Base-by-base conservation (phyloP, 1,139 yeast genomes). In the Debaryomyces fabryi region DNA sequence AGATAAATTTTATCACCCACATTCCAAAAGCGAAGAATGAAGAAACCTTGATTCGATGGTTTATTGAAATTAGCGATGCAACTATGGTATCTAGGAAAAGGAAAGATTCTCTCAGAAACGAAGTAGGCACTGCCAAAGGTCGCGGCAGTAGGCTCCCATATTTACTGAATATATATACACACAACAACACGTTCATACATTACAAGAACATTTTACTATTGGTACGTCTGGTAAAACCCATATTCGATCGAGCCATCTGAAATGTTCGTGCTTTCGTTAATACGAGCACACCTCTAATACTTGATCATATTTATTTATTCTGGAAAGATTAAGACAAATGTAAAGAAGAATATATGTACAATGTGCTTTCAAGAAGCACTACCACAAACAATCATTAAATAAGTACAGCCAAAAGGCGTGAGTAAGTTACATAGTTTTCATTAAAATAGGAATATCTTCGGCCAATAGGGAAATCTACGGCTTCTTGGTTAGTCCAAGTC, bases 401-500 rank as follows among this genome's bases (percentile, higher is more conserved):
- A 40, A 37, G 32, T 40, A 40, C 43, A 30, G 36, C 36, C 36
- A 30, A 9, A 39, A 16, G 30, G 29, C 42, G 32, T 18, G 27
- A 12, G 36, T 40, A 32, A 40, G 43, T 40, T 40, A 40, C 35
- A 39, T 40, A 40, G 27, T 40, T 37, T 40, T 40, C 43, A 40
- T 40, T 40, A 40, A 40, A 27, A 30, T 30, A 12, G 38, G 38
- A 21, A 20, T 35, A 18, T 13, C 25, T 35, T 20, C 13, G 25
- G 24, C 23, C 15, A 20, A 20, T 34, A 18, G 24, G 43, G 20
- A 21, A 32, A 42, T 20, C 21, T 18, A 42, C 44, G 42, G 24
- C 20, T 15, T 20, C 16, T 18, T 43, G 20, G 16, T 52, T 69
- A 72, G 61, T 72, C 78, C 52, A 72, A 72, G 59, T 73, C 78